These are phyloP conservation scores for Claviceps sp. DNA, from an alignment of 2,329 filamentous ascomycete species.

Conservation along the genomic window DNA sequence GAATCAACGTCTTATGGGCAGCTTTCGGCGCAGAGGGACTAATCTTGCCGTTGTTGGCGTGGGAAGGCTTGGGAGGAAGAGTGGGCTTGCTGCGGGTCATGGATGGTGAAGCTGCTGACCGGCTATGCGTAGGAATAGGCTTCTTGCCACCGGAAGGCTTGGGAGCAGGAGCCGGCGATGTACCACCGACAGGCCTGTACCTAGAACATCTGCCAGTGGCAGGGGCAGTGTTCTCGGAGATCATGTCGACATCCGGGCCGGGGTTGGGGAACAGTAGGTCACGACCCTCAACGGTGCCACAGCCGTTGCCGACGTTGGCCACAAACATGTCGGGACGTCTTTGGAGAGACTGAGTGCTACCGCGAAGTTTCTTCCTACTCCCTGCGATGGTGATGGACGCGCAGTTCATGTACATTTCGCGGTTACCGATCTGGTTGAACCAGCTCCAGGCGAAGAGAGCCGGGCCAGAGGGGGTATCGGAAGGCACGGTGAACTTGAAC, in stretches of 20 bases:
- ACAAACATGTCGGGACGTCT: slow-evolving; percentile 55
- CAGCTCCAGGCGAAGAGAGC: slow-evolving; percentile 64
- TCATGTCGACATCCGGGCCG: slow-evolving; percentile 38
- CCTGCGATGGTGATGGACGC: slow-evolving; percentile 51
- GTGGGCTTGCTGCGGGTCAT: neutral
- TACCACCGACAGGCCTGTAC: neutral
- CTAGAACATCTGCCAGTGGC: slow-evolving; percentile 21
- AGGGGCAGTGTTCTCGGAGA: slow-evolving; percentile 21
- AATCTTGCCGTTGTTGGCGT: neutral
- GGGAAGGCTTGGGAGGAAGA: neutral
- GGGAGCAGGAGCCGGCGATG: neutral
- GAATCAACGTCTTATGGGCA: neutral
- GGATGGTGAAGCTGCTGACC: neutral
- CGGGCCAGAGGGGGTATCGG: slow-evolving; percentile 44
- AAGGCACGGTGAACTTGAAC: slow-evolving; percentile 55
- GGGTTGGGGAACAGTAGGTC: slow-evolving; percentile 55
- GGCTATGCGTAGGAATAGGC: neutral
- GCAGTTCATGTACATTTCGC: slow-evolving; percentile 84
- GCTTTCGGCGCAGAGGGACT: neutral
- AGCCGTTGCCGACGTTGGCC: slow-evolving; percentile 51
- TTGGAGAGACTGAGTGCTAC: slow-evolving; percentile 30
- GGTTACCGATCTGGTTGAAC: slow-evolving; percentile 65
- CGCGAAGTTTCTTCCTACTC: slow-evolving; percentile 12
- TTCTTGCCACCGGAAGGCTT: neutral
- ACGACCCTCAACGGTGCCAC: slow-evolving; percentile 41